Conservation (phyloP, 1,284 basidiomycete genomes). For the Cerioporus squamosus region DNA sequence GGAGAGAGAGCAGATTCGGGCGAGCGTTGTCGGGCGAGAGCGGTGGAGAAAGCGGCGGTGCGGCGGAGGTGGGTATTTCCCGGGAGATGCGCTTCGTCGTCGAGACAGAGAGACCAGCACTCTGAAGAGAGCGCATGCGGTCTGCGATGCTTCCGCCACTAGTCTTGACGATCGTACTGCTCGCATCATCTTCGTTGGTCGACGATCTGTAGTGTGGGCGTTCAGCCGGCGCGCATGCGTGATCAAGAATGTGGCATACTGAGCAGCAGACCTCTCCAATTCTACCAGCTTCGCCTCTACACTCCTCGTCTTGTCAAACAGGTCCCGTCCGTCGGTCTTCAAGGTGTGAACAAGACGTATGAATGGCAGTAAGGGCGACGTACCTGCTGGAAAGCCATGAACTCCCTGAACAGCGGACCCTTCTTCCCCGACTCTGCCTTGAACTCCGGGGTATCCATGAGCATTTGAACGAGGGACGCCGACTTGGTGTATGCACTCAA, state of each 20-base stretch:
- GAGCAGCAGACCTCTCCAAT: constrained; percentile 52
- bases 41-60: constrained; percentile 21
- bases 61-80: constrained; percentile 35
- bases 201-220: constrained; percentile 17
- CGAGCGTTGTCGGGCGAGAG: constrained; percentile 23
- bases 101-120: constrained; percentile 60
- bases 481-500: constrained; percentile 62
- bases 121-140: constrained; percentile 71
- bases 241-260: constrained; percentile 40
- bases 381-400: constrained; percentile 64
- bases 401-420: constrained; percentile 57
- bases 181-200: constrained; percentile 18
- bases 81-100: constrained; percentile 55
- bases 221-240: background rate
- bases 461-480: constrained; percentile 57
- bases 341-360: constrained; percentile 6
- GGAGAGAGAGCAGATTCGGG: constrained; percentile 31
- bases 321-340: constrained; percentile 55
- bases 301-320: constrained; percentile 48
- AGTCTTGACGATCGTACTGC: constrained; percentile 41
- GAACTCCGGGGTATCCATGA: constrained; percentile 63
- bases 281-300: constrained; percentile 65
- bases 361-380: constrained; percentile 22
- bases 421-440: constrained; percentile 51
- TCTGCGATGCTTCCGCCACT: constrained; percentile 68